Conservation (phyloP, 2,329 filamentous ascomycete species). For the Cercospora sp. region DNA sequence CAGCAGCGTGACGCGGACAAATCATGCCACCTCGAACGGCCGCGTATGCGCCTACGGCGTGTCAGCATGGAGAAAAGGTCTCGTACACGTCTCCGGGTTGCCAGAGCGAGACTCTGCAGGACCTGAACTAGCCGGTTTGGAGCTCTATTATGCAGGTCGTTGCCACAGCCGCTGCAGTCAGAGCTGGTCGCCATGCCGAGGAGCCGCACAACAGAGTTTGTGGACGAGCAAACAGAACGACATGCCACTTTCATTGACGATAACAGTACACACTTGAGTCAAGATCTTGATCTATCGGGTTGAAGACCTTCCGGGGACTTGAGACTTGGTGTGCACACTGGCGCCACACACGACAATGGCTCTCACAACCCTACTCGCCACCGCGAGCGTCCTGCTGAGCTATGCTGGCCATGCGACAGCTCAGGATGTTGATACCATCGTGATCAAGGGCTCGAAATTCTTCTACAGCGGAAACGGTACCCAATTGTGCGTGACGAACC, state of each 20-base stretch:
- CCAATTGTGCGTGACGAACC: slow-evolving; percentile 57
- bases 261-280: background rate
- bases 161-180: slow-evolving; percentile 5
- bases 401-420: slow-evolving; percentile 37
- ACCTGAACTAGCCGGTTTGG: background rate
- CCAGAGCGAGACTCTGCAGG: background rate
- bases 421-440: slow-evolving; percentile 62
- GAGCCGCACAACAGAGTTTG: slow-evolving; percentile 6
- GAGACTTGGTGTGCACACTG: background rate
- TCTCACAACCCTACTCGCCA: background rate
- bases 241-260: background rate
- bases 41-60: background rate
- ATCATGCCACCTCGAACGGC: background rate
- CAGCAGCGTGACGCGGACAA: slow-evolving; percentile 3
- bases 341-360: background rate
- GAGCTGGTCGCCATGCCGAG: slow-evolving; percentile 7
- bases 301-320: background rate
- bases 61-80: background rate
- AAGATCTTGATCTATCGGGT: background rate
- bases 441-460: slow-evolving; percentile 81
- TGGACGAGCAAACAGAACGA: background rate
- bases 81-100: slow-evolving; percentile 1
- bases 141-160: slow-evolving; percentile 5
- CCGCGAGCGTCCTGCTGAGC: slow-evolving; percentile 4
- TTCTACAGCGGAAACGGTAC: slow-evolving; percentile 81